These are phyloP conservation scores for Kwoniella sp. DNA, from an alignment of 768 basidiomycete genomes.

Conservation along the genomic window DNA sequence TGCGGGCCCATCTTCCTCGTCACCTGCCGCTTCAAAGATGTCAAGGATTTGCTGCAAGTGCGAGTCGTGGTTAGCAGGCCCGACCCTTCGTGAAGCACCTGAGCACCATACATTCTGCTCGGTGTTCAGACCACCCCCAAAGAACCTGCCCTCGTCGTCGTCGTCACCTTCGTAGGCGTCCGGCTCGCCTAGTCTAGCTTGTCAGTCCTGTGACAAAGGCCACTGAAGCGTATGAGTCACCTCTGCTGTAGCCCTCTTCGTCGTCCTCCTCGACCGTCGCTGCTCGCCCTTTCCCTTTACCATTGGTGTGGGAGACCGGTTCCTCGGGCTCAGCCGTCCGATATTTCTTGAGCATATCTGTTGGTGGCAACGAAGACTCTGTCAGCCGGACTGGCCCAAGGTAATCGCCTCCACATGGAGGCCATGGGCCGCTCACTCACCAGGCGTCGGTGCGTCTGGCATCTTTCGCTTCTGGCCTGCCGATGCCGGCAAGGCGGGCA, in stretches of 20 bases:
- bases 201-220: constrained; percentile 53
- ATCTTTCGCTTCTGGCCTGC: constrained; percentile 40
- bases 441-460: constrained; percentile 28
- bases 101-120: constrained; percentile 66
- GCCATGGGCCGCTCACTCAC: constrained; percentile 12
- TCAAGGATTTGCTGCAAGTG: constrained; percentile 64
- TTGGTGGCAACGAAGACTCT: not conserved
- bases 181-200: constrained; percentile 79
- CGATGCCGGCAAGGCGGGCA: constrained; percentile 38
- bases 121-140: constrained; percentile 83
- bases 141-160: constrained; percentile 87
- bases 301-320: constrained; percentile 14
- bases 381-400: not conserved
- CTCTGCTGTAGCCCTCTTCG: constrained; percentile 56
- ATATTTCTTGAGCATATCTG: constrained; percentile 41
- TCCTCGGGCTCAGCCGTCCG: constrained; percentile 12
- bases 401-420: not conserved
- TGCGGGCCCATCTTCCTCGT: constrained; percentile 54
- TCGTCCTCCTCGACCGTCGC: constrained; percentile 56
- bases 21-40: constrained; percentile 78
- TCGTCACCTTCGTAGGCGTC: constrained; percentile 47
- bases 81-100: not conserved
- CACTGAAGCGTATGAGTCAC: constrained; percentile 5
- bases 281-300: constrained; percentile 25
- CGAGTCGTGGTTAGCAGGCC: not conserved